Percentiles rank a stretch among this genome's conserved stretches.
Evolutionary conservation across 2,329 filamentous ascomycete species (phyloP).

Genomic region (Phaeosphaeriaceae sp.): DNA sequence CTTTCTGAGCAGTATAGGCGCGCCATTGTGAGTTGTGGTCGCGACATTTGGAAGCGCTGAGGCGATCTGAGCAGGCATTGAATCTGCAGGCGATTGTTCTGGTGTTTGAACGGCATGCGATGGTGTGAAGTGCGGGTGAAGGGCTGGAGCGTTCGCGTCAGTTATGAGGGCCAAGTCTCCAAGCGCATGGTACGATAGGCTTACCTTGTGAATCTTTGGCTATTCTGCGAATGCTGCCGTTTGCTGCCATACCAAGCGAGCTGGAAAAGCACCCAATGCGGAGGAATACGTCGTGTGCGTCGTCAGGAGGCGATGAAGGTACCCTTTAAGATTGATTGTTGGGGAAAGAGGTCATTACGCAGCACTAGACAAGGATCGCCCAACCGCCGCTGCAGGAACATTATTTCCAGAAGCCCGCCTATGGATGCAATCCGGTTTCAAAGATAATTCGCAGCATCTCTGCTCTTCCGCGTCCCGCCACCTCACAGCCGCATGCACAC

Average conservation of each 20-base stretch:
- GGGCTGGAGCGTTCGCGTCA: conserved; percentile 18
- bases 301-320: conserved; percentile 19
- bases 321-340: conserved; percentile 6
- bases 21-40: conserved; percentile 15
- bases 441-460: conserved; percentile 12
- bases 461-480: conserved; percentile 7
- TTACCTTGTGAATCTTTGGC: conserved; percentile 31
- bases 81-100: conserved; percentile 32
- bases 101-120: conserved; percentile 38
- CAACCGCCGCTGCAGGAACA: conserved; percentile 25
- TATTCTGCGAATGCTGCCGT: conserved; percentile 34
- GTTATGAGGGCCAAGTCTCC: conserved; percentile 17
- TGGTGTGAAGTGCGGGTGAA: conserved; percentile 30
- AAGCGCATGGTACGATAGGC: background rate
- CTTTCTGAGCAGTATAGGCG: conserved; percentile 36
- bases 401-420: conserved; percentile 19
- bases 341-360: conserved; percentile 15
- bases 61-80: conserved; percentile 37
- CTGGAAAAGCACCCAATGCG: conserved; percentile 1
- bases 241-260: conserved; percentile 28
- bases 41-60: conserved; percentile 27
- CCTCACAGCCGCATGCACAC: background rate
- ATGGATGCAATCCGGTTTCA: conserved; percentile 20
- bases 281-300: conserved; percentile 2
- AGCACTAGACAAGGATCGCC: conserved; percentile 16